Percentiles rank a stretch among this genome's conserved stretches.
Evolutionary conservation across 1,284 basidiomycete species (phyloP).

Genomic region (Vanrija sp.): DNA sequence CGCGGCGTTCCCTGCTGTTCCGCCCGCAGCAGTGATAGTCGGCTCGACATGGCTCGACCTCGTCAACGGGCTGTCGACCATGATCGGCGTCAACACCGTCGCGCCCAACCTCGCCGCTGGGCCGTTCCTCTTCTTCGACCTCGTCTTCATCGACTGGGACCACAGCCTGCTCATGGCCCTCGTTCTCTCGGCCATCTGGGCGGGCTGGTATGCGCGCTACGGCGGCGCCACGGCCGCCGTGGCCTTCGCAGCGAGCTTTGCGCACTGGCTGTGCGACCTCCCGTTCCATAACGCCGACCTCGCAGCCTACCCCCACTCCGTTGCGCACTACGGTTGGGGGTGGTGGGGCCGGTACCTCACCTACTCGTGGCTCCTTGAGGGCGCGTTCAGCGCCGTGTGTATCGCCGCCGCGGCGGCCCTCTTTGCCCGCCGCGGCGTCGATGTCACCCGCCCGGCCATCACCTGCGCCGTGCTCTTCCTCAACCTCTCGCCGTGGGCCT

Average conservation of each 20-base stretch:
- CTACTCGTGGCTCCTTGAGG: not conserved
- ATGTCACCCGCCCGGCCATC: not conserved
- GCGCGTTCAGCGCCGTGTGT: not conserved
- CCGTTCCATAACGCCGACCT: conserved; percentile 4
- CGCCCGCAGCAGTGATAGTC: not conserved
- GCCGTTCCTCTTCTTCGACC: conserved; percentile 6
- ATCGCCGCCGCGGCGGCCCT: not conserved
- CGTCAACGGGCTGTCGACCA: not conserved
- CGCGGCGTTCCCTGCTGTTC: not conserved
- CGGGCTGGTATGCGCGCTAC: not conserved
- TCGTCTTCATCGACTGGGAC: conserved; percentile 5
- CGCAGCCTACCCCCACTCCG: not conserved
- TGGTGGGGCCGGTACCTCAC: not conserved
- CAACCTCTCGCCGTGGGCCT: not conserved
- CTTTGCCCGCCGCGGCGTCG: not conserved
- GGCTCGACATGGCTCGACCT: conserved; percentile 1
- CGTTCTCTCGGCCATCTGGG: not conserved
- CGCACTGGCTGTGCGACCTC: conserved; percentile 1
- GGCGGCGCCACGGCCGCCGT: not conserved
- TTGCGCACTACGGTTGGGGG: not conserved
- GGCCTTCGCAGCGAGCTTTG: not conserved
- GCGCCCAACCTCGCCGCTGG: not conserved
- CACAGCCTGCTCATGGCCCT: not conserved
- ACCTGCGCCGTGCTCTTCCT: not conserved
- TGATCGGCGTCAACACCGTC: not conserved